Conservation (phyloP, 208 protist genomes). For the Leptomonas pyrrhocoris region DNA sequence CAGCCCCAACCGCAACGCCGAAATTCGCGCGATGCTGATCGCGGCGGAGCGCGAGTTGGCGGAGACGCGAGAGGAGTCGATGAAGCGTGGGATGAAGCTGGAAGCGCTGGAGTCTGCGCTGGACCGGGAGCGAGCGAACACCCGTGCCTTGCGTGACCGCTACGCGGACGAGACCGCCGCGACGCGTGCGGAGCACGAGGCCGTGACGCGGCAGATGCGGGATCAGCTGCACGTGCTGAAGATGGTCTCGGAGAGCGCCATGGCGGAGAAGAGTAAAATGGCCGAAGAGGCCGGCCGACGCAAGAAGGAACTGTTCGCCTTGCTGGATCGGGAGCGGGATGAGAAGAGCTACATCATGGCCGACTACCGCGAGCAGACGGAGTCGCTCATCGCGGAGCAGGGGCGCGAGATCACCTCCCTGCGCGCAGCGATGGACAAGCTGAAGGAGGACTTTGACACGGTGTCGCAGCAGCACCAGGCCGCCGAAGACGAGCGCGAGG, state of each 20-base stretch:
- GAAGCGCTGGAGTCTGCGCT: conserved; percentile 63
- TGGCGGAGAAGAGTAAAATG: conserved; percentile 71
- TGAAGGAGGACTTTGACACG: conserved; percentile 53
- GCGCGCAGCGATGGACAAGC: conserved; percentile 53
- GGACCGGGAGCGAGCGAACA: conserved; percentile 55
- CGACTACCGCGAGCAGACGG: conserved; percentile 88
- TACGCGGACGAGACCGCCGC: conserved; percentile 48
- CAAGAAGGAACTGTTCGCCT: conserved; percentile 68
- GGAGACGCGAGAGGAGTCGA: conserved; percentile 64
- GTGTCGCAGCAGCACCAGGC: conserved; percentile 47
- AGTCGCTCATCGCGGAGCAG: conserved; percentile 86
- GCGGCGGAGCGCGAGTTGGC: conserved; percentile 72
- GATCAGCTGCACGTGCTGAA: conserved; percentile 85
- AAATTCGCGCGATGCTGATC: conserved; percentile 76
- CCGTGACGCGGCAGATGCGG: conserved; percentile 68
- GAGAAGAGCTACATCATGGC: conserved; percentile 90
- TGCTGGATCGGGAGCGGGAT: conserved; percentile 82
- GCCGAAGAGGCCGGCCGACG: conserved; percentile 62
- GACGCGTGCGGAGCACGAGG: conserved; percentile 62
- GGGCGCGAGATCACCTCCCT: conserved; percentile 81
- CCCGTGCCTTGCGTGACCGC: conserved; percentile 42
- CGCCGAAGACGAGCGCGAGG: conserved; percentile 36
- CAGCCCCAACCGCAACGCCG: conserved; percentile 42
- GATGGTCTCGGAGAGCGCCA: conserved; percentile 66
- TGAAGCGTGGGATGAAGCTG: conserved; percentile 45